Conservation (phyloP, 441 rosid genomes). For the Adansonia grandidieri region DNA sequence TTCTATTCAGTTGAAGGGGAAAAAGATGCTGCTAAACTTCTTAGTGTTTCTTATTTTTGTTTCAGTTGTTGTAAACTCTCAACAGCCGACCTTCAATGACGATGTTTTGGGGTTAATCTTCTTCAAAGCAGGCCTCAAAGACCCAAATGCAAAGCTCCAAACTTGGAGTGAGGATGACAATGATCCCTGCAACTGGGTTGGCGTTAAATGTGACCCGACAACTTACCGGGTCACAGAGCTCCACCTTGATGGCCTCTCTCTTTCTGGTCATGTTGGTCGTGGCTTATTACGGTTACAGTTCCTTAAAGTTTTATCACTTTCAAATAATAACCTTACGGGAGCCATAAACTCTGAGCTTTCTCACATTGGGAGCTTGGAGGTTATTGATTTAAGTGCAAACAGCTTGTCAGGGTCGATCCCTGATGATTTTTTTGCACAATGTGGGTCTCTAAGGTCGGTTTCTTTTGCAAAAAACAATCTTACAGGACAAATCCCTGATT, state of each 20-base stretch:
- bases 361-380: slow-evolving; percentile 51
- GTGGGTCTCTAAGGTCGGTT: slow-evolving; percentile 73
- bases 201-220: slow-evolving; percentile 67
- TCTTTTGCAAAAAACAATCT: slow-evolving; percentile 75
- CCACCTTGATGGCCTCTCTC: slow-evolving; percentile 67
- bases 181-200: slow-evolving; percentile 79
- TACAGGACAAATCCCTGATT: slow-evolving; percentile 69
- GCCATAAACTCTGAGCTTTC: slow-evolving; percentile 66
- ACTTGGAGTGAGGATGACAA: slow-evolving; percentile 84
- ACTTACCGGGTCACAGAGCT: slow-evolving; percentile 68
- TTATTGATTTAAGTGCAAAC: slow-evolving; percentile 76
- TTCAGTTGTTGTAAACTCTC: slow-evolving; percentile 36
- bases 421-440: slow-evolving; percentile 72
- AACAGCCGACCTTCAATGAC: slow-evolving; percentile 71
- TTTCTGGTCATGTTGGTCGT: slow-evolving; percentile 86
- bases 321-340: slow-evolving; percentile 77
- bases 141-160: slow-evolving; percentile 69
- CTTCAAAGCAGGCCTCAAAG: slow-evolving; percentile 83
- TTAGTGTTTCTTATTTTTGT: slow-evolving; percentile 37
- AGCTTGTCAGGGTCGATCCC: slow-evolving; percentile 79
- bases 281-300: slow-evolving; percentile 74
- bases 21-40: slow-evolving; percentile 32
- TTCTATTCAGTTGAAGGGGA: slow-evolving; percentile 19
- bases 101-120: slow-evolving; percentile 89
- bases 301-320: slow-evolving; percentile 64